Conservation (phyloP, 2,329 filamentous ascomycete genomes). For the Fusarium phyllophilum region DNA sequence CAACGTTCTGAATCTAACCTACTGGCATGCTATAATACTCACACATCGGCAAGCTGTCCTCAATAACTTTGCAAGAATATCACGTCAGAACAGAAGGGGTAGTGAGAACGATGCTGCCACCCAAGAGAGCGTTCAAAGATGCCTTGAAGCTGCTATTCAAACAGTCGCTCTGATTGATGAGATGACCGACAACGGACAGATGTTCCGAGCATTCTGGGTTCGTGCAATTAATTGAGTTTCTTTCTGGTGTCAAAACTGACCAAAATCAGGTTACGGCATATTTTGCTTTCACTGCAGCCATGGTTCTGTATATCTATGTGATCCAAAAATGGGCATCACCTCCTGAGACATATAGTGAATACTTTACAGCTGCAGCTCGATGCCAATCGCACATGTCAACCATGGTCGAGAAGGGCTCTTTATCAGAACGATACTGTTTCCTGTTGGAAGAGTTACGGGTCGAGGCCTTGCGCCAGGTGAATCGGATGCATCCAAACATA, state of each 20-base stretch:
- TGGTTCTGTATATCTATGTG: constrained; percentile 42
- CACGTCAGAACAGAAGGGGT: neutral
- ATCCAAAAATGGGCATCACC: constrained; percentile 40
- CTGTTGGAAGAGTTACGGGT: constrained; percentile 37
- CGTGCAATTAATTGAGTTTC: neutral
- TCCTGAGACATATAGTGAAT: constrained; percentile 29
- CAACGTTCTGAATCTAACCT: constrained; percentile 55
- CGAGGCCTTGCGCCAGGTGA: constrained; percentile 38
- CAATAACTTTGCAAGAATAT: constrained; percentile 46
- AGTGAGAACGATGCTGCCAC: constrained; percentile 12
- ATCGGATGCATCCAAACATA: constrained; percentile 27
- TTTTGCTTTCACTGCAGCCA: constrained; percentile 41
- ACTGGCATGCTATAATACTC: constrained; percentile 56
- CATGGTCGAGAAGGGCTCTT: constrained; percentile 38
- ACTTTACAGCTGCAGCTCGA: constrained; percentile 32
- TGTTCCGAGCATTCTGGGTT: constrained; percentile 42
- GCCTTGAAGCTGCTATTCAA: constrained; percentile 35
- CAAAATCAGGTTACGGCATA: constrained; percentile 35
- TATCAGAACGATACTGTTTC: constrained; percentile 39
- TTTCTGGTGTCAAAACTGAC: neutral
- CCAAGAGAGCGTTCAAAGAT: constrained; percentile 35
- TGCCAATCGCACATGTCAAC: constrained; percentile 39
- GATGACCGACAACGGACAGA: constrained; percentile 36
- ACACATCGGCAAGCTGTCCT: constrained; percentile 52
- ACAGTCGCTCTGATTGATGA: constrained; percentile 37